A percentile compares a stretch with the other conserved stretches of the same genome.
Evolutionary conservation across 305 asterid genomes (phyloP).

Genomic region (Fraxinus dipetala): DNA sequence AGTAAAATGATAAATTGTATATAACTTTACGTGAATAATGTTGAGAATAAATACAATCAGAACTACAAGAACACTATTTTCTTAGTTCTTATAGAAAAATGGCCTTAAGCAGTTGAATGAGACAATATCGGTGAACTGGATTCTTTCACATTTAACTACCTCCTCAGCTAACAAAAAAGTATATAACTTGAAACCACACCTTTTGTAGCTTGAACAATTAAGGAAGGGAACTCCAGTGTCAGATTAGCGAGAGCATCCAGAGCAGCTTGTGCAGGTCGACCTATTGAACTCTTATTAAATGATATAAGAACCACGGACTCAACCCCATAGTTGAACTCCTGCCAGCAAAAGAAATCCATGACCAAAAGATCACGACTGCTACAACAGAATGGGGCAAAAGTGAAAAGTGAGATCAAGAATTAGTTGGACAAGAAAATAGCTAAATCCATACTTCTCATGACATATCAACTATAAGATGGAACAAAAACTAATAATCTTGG

Average conservation of each 20-base stretch:
- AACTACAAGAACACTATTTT: not conserved
- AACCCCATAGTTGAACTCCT: slow-evolving; percentile 76
- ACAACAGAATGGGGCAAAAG: not conserved
- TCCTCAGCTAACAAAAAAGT: not conserved
- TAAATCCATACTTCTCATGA: not conserved
- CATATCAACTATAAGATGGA: not conserved
- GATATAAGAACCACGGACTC: slow-evolving; percentile 59
- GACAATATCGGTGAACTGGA: not conserved
- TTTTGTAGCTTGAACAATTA: slow-evolving; percentile 70
- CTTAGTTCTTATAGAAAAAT: not conserved
- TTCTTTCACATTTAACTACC: not conserved
- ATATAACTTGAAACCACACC: slow-evolving; percentile 31
- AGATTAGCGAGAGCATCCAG: slow-evolving; percentile 45
- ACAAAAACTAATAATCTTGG: not conserved
- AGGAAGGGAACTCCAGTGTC: slow-evolving; percentile 55
- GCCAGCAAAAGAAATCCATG: slow-evolving; percentile 27
- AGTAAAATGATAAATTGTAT: slow-evolving; percentile 4
- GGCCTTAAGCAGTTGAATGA: slow-evolving; percentile 12
- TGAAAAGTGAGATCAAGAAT: slow-evolving; percentile 5
- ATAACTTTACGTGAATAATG: not conserved
- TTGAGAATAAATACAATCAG: slow-evolving; percentile 1
- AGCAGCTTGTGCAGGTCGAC: slow-evolving; percentile 48
- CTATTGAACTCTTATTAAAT: slow-evolving; percentile 45
- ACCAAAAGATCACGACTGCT: not conserved
- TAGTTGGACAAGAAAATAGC: not conserved